Evolutionary conservation across 2,329 filamentous ascomycete genomes (phyloP).

Genomic region (Aureobasidium sp.): DNA sequence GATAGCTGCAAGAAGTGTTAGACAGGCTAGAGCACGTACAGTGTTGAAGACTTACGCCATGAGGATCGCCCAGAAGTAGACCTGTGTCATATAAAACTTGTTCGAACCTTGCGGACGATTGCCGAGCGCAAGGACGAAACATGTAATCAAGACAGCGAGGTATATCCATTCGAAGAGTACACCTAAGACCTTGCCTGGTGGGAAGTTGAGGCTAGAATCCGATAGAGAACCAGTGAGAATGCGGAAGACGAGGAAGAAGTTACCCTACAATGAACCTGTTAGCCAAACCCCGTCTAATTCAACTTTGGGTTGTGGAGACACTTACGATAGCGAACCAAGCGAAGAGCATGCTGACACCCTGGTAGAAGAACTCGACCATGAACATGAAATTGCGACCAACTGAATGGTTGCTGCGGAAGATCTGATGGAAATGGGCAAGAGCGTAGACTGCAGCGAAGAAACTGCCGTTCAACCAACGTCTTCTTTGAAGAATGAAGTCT

Average conservation of each 20-base stretch:
- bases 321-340: slow-evolving; percentile 89
- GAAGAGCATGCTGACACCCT: slow-evolving; percentile 94
- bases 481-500: slow-evolving; percentile 89
- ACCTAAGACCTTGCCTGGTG: slow-evolving; percentile 69
- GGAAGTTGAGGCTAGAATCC: slow-evolving; percentile 60
- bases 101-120: slow-evolving; percentile 93
- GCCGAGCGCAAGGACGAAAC: slow-evolving; percentile 88
- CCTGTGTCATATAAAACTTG: slow-evolving; percentile 90
- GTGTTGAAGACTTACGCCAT: slow-evolving; percentile 63
- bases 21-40: not conserved
- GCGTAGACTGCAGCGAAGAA: slow-evolving; percentile 98
- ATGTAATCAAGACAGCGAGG: slow-evolving; percentile 81
- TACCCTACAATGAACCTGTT: too few species aligned
- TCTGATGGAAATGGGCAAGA: slow-evolving; percentile 89
- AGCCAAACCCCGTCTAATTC: too few species aligned
- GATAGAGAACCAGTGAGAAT: slow-evolving; percentile 87
- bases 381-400: slow-evolving; percentile 82
- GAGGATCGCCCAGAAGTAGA: slow-evolving; percentile 95
- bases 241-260: slow-evolving; percentile 98
- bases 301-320: slow-evolving; percentile 14
- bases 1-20: slow-evolving; percentile 50
- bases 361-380: slow-evolving; percentile 87
- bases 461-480: slow-evolving; percentile 94
- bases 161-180: slow-evolving; percentile 96
- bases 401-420: slow-evolving; percentile 89